Evolutionary conservation across 805 yeast species (phyloP).

Genomic region (Starmerella gropengiesseri): DNA sequence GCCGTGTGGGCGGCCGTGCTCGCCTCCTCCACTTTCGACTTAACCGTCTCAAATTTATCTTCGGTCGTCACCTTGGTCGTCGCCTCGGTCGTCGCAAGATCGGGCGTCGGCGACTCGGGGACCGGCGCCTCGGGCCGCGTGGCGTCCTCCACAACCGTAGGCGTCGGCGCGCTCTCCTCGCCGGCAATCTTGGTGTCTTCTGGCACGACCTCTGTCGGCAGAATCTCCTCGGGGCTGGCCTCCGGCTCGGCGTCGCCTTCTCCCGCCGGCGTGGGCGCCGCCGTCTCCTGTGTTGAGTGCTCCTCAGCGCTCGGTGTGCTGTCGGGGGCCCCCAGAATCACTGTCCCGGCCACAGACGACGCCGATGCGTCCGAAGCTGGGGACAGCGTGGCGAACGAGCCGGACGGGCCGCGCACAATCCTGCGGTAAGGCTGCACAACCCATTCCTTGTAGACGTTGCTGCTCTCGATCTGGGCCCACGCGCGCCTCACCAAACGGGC

Average conservation of each 20-base stretch:
- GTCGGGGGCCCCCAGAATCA: conserved; percentile 1
- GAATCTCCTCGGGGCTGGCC: not conserved
- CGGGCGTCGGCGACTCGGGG: no score
- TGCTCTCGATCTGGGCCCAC: not conserved
- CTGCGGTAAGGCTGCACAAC: not conserved
- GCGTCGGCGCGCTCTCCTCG: no score
- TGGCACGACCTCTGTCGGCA: not conserved
- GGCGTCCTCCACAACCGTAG: no score
- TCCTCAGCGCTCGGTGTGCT: not conserved
- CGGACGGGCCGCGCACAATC: not conserved
- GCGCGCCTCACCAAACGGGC: not conserved
- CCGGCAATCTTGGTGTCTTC: no score
- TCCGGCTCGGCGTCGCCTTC: not conserved
- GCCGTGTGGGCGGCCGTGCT: no score
- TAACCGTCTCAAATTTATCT: no score
- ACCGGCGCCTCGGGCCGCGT: no score
- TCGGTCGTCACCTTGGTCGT: no score
- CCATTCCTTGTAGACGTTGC: not conserved
- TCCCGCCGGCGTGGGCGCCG: not conserved
- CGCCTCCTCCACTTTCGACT: no score
- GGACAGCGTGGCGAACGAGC: no score
- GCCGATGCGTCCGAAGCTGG: no score
- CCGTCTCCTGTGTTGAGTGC: not conserved
- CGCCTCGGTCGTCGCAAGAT: no score
- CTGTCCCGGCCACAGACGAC: not conserved